These are phyloP conservation scores for Biscutella auriculata DNA, from an alignment of 441 rosid genomes.

Conservation along the genomic window DNA sequence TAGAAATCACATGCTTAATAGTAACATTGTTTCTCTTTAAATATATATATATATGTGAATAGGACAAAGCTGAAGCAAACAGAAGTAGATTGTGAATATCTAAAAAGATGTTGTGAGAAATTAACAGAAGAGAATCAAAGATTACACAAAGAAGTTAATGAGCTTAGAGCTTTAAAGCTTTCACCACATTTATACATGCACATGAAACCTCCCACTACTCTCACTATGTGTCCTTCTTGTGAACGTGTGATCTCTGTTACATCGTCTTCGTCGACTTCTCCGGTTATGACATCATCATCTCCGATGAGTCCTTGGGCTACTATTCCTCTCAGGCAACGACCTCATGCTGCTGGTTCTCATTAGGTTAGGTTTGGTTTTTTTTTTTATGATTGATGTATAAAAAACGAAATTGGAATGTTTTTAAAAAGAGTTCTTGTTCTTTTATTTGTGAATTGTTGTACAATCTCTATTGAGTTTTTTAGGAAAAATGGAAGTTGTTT, in stretches of 20 bases:
- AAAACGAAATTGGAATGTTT: too few relatives aligned
- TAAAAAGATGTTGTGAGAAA: constrained; percentile 75
- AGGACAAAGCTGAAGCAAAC: constrained; percentile 96
- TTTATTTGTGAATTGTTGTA: too few relatives aligned
- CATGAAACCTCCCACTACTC: constrained; percentile 87
- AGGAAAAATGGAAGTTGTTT: too few relatives aligned
- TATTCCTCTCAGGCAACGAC: constrained; percentile 24
- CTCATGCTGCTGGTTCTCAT: constrained; percentile 24
- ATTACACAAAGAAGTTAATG: constrained; percentile 77
- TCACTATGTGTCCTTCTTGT: constrained; percentile 94
- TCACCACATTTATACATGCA: constrained; percentile 81
- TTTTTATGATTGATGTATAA: neutral
- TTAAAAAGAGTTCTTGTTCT: too few relatives aligned
- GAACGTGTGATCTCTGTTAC: constrained; percentile 61
- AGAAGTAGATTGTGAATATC: constrained; percentile 82
- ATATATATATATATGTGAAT: too few relatives aligned
- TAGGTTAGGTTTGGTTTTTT: neutral
- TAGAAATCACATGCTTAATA: too few relatives aligned
- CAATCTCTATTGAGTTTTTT: too few relatives aligned
- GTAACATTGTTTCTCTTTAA: too few relatives aligned
- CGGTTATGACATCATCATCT: constrained; percentile 14
- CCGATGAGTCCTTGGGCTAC: constrained; percentile 44
- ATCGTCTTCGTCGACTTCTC: constrained; percentile 27
- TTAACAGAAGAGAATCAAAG: constrained; percentile 76
- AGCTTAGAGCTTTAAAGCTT: constrained; percentile 71